These are phyloP conservation scores for Neurospora pannonica DNA, from an alignment of 495 filamentous ascomycete genomes.

Conservation along the genomic window DNA sequence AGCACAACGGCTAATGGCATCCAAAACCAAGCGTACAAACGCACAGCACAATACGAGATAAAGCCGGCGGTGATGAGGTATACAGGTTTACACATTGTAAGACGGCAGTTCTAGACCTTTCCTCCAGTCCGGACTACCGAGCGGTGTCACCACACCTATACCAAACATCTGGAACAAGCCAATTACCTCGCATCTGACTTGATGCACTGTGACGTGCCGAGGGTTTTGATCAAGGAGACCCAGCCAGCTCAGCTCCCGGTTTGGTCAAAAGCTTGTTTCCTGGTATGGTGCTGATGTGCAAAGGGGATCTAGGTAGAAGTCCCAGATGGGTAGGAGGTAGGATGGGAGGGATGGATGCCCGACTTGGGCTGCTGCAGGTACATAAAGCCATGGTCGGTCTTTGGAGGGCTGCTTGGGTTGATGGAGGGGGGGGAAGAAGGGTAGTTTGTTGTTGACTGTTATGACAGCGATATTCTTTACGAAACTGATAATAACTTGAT, in stretches of 20 bases:
- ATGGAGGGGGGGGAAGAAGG: background rate
- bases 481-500: background rate
- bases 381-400: background rate
- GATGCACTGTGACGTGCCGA: background rate
- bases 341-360: background rate
- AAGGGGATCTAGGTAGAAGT: background rate
- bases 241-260: background rate
- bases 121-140: background rate
- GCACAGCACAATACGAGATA: background rate
- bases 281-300: background rate
- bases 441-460: background rate
- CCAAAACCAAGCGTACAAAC: background rate
- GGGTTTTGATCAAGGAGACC: background rate
- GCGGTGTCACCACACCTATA: background rate
- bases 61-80: background rate
- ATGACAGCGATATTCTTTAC: background rate
- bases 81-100: background rate
- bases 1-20: background rate
- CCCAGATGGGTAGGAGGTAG: background rate
- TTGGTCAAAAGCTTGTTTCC: background rate
- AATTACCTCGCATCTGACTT: background rate
- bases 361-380: background rate
- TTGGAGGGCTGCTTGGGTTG: background rate
- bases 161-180: background rate
- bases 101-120: background rate